These are phyloP conservation scores for Sindora glabra DNA, from an alignment of 306 rosid genomes.

Conservation along the genomic window DNA sequence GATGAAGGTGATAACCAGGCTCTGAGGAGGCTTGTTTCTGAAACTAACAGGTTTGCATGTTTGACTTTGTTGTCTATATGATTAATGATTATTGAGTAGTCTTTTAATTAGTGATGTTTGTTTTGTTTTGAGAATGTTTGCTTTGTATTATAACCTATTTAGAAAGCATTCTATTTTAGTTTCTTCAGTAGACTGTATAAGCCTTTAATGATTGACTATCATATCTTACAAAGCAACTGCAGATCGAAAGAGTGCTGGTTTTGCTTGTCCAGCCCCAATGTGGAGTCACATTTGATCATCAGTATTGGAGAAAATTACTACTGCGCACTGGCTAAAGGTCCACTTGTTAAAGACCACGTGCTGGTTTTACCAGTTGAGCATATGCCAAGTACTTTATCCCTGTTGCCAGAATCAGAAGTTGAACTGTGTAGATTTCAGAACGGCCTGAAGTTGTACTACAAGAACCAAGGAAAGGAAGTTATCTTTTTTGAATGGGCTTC, in stretches of 20 bases:
- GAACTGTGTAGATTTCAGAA: slow-evolving; percentile 59
- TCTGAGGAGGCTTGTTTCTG: slow-evolving; percentile 44
- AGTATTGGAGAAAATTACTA: slow-evolving; percentile 78
- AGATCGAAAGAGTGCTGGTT: slow-evolving; percentile 97
- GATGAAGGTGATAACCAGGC: slow-evolving; percentile 47
- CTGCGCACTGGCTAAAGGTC: slow-evolving; percentile 93
- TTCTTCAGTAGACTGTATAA: background rate
- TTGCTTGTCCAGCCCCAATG: slow-evolving; percentile 85
- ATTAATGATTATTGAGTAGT: background rate
- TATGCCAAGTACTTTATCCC: slow-evolving; percentile 55
- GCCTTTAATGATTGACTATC: slow-evolving; percentile 9
- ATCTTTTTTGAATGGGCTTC: slow-evolving; percentile 94
- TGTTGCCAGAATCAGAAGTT: slow-evolving; percentile 49
- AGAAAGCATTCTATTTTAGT: background rate
- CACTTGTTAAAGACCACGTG: slow-evolving; percentile 80
- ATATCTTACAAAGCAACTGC: slow-evolving; percentile 30
- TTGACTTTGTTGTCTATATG: slow-evolving; percentile 4
- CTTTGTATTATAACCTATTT: background rate
- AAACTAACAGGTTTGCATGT: slow-evolving; percentile 46
- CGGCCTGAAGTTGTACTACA: slow-evolving; percentile 53
- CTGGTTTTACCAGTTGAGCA: slow-evolving; percentile 79
- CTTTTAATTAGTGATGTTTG: slow-evolving; percentile 2
- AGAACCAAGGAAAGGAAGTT: slow-evolving; percentile 66
- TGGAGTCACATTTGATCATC: slow-evolving; percentile 78
- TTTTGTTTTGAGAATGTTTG: background rate